Evolutionary conservation across 768 basidiomycete genomes (phyloP), one percentile per base, ranked within the genome.

Genomic region (Royoungia palumana): DNA sequence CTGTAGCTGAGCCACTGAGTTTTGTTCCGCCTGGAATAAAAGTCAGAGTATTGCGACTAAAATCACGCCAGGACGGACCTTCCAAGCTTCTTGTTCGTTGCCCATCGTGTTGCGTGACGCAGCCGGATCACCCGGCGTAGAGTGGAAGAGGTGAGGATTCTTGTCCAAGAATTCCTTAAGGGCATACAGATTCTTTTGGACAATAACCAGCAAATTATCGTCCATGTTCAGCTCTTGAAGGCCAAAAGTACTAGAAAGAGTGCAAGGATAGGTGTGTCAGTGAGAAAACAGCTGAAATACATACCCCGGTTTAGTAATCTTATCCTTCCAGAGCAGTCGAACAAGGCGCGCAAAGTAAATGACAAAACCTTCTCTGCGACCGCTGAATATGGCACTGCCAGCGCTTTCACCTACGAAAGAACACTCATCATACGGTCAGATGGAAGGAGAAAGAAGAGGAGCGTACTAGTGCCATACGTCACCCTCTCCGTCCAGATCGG

Each of bases 1-100:
- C 40, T 83, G 76, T 7, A 95, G 70, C 62, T 89, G 83, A n/a
- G 76, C 72, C n/a, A 90, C 84, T 14, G 92, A 93, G 41, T 67
- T 76, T 62, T 90, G 86, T 64, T 95, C 92, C 3, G 82, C 87
- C 87, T 93, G 49, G 20, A 53, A 36, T 45, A 52, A 28, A 42
- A 27, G 55, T 62, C 49, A 60, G 37, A 48, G 50, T 16, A 25
- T 44, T 30, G 11, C 25, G 25, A 9, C 19, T 32, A 17, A 32
- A 41, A 34, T 39, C 20, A 11, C 20, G 47, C 13, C 24, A 12
- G 41, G 44, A 38, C 69, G 24, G 39, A 91, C 90, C 79, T 87
- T 89, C 88, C 89, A 91, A 6, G 91, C 91, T 67, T 92, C 92
- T 63, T 90, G 87, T 54, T 91, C 89, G 30, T 78, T 77, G 6